Evolutionary conservation across 2,329 filamentous ascomycete species (phyloP), one percentile per base, ranked within the genome.

Genomic region (Blastomyces percursus): DNA sequence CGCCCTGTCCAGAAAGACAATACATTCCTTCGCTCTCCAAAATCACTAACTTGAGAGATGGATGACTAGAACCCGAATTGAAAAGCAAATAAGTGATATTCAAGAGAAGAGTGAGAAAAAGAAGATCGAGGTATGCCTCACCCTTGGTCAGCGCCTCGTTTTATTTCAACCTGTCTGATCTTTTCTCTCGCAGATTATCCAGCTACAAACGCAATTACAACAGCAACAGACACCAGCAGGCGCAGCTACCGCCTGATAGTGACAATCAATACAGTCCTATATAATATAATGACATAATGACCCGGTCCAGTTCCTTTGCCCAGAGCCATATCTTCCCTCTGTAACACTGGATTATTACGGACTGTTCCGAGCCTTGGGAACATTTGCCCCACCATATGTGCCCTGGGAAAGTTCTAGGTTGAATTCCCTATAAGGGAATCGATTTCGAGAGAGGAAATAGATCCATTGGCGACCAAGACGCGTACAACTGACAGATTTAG

Each of bases 31-130:
- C 32, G 6, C 7, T 40, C 44, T 21, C 11, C 12, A 35, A 54
- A 40, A 21, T 21, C 21, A 21, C 30, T 40, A 42, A 54, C 42
- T 42, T 3, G 21, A 24, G 44, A 35, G 46, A 8, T 46, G 35
- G 46, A 8, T 46, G 35, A 11, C 59, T 65, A 88, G 86, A 71
- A 84, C 85, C 71, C 81, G 87, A 32, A 82, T 89, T 59, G 87
- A 90, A 71, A 79, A 78, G 56, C 84, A 86, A 70, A 88, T 90
- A 66, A 78, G 81, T 66, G 83, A 82, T 30, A 80, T 86, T 59
- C 82, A 89, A 69, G 81, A 83, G 32, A 84, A 84, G 74, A 84
- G 83, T 64, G 86, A 90, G 69, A 81, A 79, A 65, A 83, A 85
- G 72, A 86, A 86, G 71, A 78, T 81, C 66, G 84, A 89, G 77